Conservation (phyloP, 169 alveolate species). For the Perkinsus chesapeaki region DNA sequence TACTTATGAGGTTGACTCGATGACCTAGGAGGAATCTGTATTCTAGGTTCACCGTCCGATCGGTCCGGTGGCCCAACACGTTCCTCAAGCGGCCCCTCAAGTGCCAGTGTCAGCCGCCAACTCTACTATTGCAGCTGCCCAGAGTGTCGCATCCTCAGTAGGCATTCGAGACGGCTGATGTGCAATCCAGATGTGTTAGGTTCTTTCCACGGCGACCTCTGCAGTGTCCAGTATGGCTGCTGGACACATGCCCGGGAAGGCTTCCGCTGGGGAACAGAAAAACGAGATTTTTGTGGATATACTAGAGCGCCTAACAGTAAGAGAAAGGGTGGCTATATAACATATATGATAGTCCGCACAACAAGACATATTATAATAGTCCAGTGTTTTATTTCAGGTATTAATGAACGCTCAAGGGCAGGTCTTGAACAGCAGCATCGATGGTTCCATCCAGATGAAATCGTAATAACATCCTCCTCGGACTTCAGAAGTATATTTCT, state of each 20-base stretch:
- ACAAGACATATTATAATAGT: no score
- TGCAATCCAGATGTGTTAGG: background rate
- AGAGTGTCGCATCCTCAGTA: background rate
- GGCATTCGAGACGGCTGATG: background rate
- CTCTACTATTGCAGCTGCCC: background rate
- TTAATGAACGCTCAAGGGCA: slow-evolving; percentile 73
- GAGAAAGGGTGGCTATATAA: background rate
- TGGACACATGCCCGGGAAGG: background rate
- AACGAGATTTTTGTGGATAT: slow-evolving; percentile 89
- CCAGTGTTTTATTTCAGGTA: background rate
- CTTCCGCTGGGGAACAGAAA: slow-evolving; percentile 40
- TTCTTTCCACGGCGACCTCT: background rate
- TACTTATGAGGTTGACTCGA: background rate
- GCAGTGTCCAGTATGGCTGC: background rate
- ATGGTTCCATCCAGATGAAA: slow-evolving; percentile 73
- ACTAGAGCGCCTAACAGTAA: slow-evolving; percentile 66
- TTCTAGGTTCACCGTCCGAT: background rate
- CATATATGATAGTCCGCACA: no score
- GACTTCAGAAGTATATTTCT: no score
- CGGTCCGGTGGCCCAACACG: background rate
- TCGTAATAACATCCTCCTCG: no score
- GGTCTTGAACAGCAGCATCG: slow-evolving; percentile 69
- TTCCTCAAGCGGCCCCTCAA: background rate
- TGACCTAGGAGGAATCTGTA: background rate
- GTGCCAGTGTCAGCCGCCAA: background rate